Evolutionary conservation across 768 basidiomycete species (phyloP).

Genomic region (Cystobasidium tubakii): DNA sequence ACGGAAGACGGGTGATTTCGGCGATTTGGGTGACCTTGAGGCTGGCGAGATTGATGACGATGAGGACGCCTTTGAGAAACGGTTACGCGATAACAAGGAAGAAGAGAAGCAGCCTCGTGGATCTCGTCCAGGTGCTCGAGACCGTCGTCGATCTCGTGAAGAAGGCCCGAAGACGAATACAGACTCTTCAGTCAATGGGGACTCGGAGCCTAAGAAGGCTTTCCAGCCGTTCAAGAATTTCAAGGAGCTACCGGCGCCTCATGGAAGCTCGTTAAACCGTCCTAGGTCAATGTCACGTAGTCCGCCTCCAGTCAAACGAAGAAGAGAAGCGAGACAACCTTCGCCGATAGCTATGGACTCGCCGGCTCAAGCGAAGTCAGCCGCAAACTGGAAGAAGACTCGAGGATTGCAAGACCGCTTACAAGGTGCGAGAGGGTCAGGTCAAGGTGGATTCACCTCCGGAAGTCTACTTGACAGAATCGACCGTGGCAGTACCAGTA

Average conservation of each 20-base stretch:
- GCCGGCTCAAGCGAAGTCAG: neutral
- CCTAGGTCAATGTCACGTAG: neutral
- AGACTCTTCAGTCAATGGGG: neutral
- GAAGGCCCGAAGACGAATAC: neutral
- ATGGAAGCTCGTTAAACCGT: neutral
- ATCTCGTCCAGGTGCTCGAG: neutral
- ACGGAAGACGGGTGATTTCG: neutral
- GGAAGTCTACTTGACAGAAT: slow-evolving; percentile 19
- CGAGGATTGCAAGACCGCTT: neutral
- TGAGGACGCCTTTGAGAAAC: slow-evolving; percentile 11
- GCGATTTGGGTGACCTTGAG: slow-evolving; percentile 2
- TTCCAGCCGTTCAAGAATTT: slow-evolving; percentile 21
- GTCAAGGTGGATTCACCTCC: neutral
- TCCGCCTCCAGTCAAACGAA: neutral
- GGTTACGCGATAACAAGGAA: neutral
- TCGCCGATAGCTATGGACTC: slow-evolving; percentile 1
- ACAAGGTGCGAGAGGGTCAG: neutral
- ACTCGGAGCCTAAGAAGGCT: neutral
- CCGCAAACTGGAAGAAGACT: neutral
- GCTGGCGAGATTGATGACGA: slow-evolving; percentile 23
- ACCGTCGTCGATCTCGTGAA: neutral
- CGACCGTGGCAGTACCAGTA: neutral
- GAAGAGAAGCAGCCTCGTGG: neutral
- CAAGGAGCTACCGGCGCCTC: neutral
- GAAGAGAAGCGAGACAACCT: neutral